These are phyloP conservation scores for Kernera saxatilis DNA, from an alignment of 345 rosid genomes.

Conservation along the genomic window DNA sequence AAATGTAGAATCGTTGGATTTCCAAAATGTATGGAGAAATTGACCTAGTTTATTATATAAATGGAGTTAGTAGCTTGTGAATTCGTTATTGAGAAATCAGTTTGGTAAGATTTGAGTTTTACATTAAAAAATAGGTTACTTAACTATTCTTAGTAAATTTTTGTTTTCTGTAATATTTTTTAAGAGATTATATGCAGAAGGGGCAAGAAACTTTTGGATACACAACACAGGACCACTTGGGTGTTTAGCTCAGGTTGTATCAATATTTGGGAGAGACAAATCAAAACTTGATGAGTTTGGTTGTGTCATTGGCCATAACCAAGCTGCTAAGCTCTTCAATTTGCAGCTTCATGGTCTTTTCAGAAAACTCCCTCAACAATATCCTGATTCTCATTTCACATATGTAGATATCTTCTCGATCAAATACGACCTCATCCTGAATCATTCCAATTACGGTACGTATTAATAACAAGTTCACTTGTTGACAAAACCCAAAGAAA, in stretches of 20 bases:
- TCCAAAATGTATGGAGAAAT: too few species aligned
- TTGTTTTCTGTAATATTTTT: neutral
- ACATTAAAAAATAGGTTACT: too few species aligned
- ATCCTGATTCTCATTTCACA: slow-evolving; percentile 39
- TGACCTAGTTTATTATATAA: too few species aligned
- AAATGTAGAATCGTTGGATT: too few species aligned
- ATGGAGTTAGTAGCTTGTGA: too few species aligned
- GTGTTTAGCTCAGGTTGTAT: slow-evolving; percentile 43
- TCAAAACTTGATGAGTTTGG: slow-evolving; percentile 39
- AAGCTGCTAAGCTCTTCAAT: slow-evolving; percentile 49
- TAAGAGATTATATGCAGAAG: slow-evolving; percentile 38
- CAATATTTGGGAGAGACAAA: slow-evolving; percentile 23
- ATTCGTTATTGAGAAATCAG: too few species aligned
- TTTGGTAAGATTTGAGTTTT: too few species aligned
- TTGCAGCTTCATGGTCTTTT: slow-evolving; percentile 31
- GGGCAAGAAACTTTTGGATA: slow-evolving; percentile 62
- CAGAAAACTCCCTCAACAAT: slow-evolving; percentile 29
- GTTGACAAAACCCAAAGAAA: neutral
- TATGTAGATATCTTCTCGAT: slow-evolving; percentile 48
- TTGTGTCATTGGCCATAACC: slow-evolving; percentile 43
- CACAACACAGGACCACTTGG: slow-evolving; percentile 80
- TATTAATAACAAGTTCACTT: neutral
- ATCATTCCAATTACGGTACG: slow-evolving; percentile 42
- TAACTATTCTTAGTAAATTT: neutral
- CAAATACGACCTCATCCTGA: slow-evolving; percentile 41